Evolutionary conservation across 2,329 filamentous ascomycete genomes (phyloP).

Genomic region (Cladosporium sp.): DNA sequence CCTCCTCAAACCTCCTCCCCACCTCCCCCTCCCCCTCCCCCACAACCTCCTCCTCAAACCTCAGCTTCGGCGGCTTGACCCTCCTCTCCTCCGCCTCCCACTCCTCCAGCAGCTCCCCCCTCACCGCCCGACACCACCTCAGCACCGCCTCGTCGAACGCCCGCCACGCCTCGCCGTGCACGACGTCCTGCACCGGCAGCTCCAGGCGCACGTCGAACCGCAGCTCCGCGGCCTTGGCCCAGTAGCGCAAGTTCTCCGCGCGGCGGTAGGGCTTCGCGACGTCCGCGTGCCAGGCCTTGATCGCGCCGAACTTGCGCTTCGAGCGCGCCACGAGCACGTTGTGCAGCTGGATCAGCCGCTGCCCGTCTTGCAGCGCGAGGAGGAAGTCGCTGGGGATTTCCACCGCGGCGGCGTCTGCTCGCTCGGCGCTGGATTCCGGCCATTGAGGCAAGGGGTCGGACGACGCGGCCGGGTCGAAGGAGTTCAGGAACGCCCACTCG

Average conservation of each 20-base stretch:
- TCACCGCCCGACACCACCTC: constrained; percentile 74
- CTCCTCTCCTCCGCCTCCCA: constrained; percentile 42
- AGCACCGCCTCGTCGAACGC: constrained; percentile 78
- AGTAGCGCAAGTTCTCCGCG: constrained; percentile 90
- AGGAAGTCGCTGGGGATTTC: constrained; percentile 59
- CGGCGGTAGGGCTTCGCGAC: constrained; percentile 89
- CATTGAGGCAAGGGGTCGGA: constrained; percentile 59
- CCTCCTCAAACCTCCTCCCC: constrained; percentile 3
- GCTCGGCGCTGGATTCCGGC: constrained; percentile 39
- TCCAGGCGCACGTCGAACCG: constrained; percentile 83
- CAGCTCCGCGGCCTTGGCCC: constrained; percentile 91
- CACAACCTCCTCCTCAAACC: constrained; percentile 20
- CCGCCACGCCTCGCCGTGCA: constrained; percentile 72
- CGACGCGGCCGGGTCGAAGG: constrained; percentile 56
- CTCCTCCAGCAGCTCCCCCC: constrained; percentile 76
- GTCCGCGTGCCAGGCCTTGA: constrained; percentile 84
- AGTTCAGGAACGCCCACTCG: constrained; percentile 73
- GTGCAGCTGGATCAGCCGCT: constrained; percentile 78
- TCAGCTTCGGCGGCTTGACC: constrained; percentile 25
- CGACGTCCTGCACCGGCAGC: constrained; percentile 79
- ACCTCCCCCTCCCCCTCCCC: background rate
- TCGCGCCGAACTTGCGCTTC: constrained; percentile 77
- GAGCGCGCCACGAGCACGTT: constrained; percentile 84
- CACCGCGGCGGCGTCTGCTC: constrained; percentile 4
- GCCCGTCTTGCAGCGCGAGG: constrained; percentile 65